These are phyloP conservation scores for Heliamphora ciliata DNA, from an alignment of 179 eudicot species.

Conservation along the genomic window DNA sequence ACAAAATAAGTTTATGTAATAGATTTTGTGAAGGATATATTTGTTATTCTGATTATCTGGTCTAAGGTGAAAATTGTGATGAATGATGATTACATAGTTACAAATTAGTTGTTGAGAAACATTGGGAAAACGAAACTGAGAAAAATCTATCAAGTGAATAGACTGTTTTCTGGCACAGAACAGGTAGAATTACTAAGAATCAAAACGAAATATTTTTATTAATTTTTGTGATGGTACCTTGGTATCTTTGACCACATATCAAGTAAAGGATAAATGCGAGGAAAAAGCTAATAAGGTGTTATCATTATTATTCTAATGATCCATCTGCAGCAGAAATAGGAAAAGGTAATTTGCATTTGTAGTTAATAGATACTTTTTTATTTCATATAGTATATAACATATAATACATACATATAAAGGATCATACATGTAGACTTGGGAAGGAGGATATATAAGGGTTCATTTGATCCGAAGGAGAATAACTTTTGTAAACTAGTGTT, in stretches of 20 bases:
- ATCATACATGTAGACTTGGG: not conserved
- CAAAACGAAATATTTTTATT: not conserved
- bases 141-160: not conserved
- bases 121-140: not conserved
- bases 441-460: not conserved
- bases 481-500: no score
- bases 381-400: not conserved
- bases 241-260: no score
- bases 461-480: no score
- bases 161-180: not conserved
- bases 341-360: not conserved
- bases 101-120: not conserved
- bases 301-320: not conserved
- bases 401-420: not conserved
- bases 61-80: not conserved
- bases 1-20: not conserved
- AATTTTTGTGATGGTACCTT: not conserved
- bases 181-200: not conserved
- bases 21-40: not conserved
- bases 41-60: not conserved
- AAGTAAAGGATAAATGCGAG: not conserved
- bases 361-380: not conserved
- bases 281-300: not conserved
- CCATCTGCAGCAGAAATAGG: not conserved
- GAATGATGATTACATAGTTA: not conserved